Evolutionary conservation across 129 eudicot genomes (phyloP), one percentile per base, ranked within the genome.

Genomic region (Saposhnikovia divaricata): DNA sequence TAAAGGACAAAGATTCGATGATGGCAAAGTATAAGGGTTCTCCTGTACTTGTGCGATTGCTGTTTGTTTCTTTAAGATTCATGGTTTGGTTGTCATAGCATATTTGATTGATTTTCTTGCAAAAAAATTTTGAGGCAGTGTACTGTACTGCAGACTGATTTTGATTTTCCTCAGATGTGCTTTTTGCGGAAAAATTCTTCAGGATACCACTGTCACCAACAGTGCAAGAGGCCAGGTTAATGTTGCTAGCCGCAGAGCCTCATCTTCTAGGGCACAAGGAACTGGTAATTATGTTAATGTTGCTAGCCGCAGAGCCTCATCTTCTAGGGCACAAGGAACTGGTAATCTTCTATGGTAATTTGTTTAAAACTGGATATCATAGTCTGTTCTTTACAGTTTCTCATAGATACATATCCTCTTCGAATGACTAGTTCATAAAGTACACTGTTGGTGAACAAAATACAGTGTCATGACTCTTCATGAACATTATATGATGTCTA

Each of bases 161-260:
- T 8, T 23, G 31, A 23, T 59, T 59, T 59, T 59, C 14, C 68
- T 59, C 68, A 59, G 68, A n/a, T 59, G 68, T 59, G 68, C 13
- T 59, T 59, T 59, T n/a, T 59, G 68, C 68, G 68, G 68, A n/a
- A 59, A 59, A 59, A n/a, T 59, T 59, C 68, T 59, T 59, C 14
- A 59, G 68, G 68, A 59, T 59, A 2, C 68, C 27, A 59, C 68
- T 59, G 31, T 59, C 34, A 59, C 34, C 28, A n/a, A 9, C 25
- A 9, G 25, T 59, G 68, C 68, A n/a, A 59, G 68, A n/a, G 15
- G 34, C 34, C 34, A n/a, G 68, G 68, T 59, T 31, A 31, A 31
- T 31, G 34, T 31, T 31, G 34, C 34, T 31, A 31, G 34, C 34
- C 34, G 0, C 34, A 31, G 34, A 31, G 34, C 34, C 34, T 31